Percentiles rank a stretch among this genome's conserved stretches.
phyloP scores from a whole-genome alignment of 177 flowering plant genomes.

The Vitis hybrid region DNA sequence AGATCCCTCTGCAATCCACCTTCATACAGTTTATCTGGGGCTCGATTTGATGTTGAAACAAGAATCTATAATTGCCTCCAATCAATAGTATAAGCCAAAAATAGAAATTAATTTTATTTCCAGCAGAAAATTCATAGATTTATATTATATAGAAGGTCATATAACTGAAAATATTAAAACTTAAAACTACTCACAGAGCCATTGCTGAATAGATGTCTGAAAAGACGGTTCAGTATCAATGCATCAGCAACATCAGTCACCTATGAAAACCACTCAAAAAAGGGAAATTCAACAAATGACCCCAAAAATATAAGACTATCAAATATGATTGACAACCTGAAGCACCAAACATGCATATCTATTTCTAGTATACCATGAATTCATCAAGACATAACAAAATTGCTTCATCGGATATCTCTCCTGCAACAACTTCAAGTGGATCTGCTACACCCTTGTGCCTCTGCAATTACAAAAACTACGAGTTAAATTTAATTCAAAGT shows the following conservation, averaged over 20 bases:
- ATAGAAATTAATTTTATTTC: slow-evolving; percentile 2
- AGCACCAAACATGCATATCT: slow-evolving; percentile 1
- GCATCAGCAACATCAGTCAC: slow-evolving; percentile 99
- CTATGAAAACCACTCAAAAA: slow-evolving; percentile 30
- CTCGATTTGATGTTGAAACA: slow-evolving; percentile 96
- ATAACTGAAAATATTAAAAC: not conserved
- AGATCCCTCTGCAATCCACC: slow-evolving; percentile 97
- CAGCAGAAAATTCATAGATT: slow-evolving; percentile 5
- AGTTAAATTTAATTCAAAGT: not conserved
- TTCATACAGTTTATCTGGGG: slow-evolving; percentile 96
- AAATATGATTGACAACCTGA: slow-evolving; percentile 11
- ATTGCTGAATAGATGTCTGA: slow-evolving; percentile 73
- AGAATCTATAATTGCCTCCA: slow-evolving; percentile 66
- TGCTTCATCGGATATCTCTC: slow-evolving; percentile 90
- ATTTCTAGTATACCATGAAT: slow-evolving; percentile 69
- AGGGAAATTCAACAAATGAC: slow-evolving; percentile 8
- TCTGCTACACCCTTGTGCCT: slow-evolving; percentile 89
- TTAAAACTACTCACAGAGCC: slow-evolving; percentile 64
- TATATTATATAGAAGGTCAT: not conserved
- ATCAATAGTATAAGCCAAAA: slow-evolving; percentile 4
- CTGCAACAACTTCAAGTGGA: slow-evolving; percentile 98
- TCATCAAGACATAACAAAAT: slow-evolving; percentile 93
- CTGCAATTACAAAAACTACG: slow-evolving; percentile 39
- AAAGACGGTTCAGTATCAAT: slow-evolving; percentile 86
- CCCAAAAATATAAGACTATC: not conserved